Base-by-base conservation (phyloP, 805 yeast genomes). In the Candida krabiensis region DNA sequence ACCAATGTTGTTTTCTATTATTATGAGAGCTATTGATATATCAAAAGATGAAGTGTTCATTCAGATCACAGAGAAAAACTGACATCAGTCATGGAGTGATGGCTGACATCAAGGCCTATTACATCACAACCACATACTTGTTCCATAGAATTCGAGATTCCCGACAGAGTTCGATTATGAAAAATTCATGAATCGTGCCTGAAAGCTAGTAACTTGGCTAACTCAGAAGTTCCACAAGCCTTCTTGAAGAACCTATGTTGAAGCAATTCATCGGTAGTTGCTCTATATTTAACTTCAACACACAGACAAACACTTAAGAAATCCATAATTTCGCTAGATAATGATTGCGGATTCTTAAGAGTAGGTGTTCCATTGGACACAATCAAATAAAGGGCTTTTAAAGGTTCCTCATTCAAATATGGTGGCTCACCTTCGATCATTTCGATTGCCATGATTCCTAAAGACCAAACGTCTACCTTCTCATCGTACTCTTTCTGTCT, bases 351-450 rank as follows among this genome's bases (percentile, higher is more conserved):
- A 55, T 89, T 87, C 62, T 90, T 89, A 58, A 93, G 70, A 50
- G 82, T 81, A 16, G 99, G 99, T 0, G 98, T 93, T 37, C 99
- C 99, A 55, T 88, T 91, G 0, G 96, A 88, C 4, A 96, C 96
- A 70, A 93, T 93, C 61, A 93, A 70, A 63, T 90, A 93, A 35
- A 93, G 70, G 0, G 98, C 98, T 55, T 93, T 79, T 58, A 93
- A 73, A 16, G 99, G 99, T 26, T 95, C 87, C 62, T 93, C 99
- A 55, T 91, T 91, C 59, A 93, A 70, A 57, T 93, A 93, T 3
- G 99, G 99, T 11, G 99, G 99, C 61, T 93, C 99, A 18, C 97
- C 96, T 64, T 93, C 99, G 50, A 93, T 87, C 98, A 93, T 91
- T 66, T 93, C 99, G 55, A 93, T 93, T 15, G 87, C 82, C 98